Conservation (phyloP, 495 filamentous ascomycete species). For the Aspergillus sclerotiicarbonarius region DNA sequence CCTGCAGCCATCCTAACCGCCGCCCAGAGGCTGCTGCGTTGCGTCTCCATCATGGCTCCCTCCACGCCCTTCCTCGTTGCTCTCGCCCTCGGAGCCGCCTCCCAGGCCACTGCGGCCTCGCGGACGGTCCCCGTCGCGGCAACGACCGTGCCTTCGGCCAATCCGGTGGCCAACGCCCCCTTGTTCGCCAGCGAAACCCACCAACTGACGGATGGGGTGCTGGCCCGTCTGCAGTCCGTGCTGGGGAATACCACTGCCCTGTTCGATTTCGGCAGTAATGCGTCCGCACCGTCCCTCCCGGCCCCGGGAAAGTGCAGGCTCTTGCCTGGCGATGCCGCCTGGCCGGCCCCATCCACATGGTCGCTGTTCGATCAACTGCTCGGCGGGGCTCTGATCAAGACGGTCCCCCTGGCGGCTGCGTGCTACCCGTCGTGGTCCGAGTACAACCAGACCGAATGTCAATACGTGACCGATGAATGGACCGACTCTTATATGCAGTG, state of each 20-base stretch:
- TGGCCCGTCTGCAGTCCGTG: slow-evolving; percentile 11
- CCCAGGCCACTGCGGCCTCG: slow-evolving; percentile 4
- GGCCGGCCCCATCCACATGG: slow-evolving; percentile 44
- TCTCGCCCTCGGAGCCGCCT: neutral
- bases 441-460: slow-evolving; percentile 45
- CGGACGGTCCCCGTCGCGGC: slow-evolving; percentile 13
- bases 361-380: slow-evolving; percentile 43
- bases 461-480: slow-evolving; percentile 24
- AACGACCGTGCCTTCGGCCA: slow-evolving; percentile 12
- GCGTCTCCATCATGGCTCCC: too few species aligned
- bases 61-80: neutral
- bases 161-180: slow-evolving; percentile 21
- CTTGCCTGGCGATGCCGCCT: slow-evolving; percentile 47
- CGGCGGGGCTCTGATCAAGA: slow-evolving; percentile 54
- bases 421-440: slow-evolving; percentile 51
- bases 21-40: too few species aligned
- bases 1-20: neutral
- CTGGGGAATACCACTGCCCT: neutral
- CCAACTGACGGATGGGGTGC: slow-evolving; percentile 40
- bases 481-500: slow-evolving; percentile 33
- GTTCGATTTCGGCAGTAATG: slow-evolving; percentile 6
- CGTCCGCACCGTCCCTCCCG: neutral
- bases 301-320: slow-evolving; percentile 38
- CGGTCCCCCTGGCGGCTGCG: slow-evolving; percentile 52
- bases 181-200: slow-evolving; percentile 40